phyloP scores from a whole-genome alignment of 2,329 filamentous ascomycete genomes.

The Exophiala aquamarina region DNA sequence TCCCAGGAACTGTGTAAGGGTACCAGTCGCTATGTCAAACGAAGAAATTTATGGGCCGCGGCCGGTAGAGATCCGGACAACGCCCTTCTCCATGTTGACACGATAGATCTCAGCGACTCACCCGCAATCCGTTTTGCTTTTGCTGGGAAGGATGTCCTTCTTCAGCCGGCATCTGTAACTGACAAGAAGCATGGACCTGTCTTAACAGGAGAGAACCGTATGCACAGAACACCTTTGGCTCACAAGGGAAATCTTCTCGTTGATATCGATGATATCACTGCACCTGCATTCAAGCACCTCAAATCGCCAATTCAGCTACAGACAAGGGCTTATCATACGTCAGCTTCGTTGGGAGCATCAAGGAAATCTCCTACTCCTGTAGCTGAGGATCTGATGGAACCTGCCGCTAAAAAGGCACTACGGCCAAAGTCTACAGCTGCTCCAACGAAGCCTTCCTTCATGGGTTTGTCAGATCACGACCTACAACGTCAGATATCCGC shows the following conservation, averaged over 20 bases:
- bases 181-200: neutral
- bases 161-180: conserved; percentile 10
- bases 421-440: conserved; percentile 1
- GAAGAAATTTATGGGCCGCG: conserved; percentile 65
- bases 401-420: neutral
- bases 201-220: neutral
- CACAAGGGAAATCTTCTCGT: conserved; percentile 6
- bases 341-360: conserved; percentile 1
- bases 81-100: conserved; percentile 61
- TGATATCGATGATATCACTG: conserved; percentile 23
- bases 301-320: neutral
- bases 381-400: neutral
- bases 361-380: neutral
- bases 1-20: conserved; percentile 34
- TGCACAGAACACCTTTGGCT: neutral
- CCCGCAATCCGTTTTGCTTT: conserved; percentile 30
- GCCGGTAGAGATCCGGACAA: conserved; percentile 67
- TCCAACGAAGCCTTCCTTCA: conserved; percentile 55
- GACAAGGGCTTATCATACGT: conserved; percentile 11
- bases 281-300: conserved; percentile 1
- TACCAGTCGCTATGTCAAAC: conserved; percentile 33
- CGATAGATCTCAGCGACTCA: conserved; percentile 59
- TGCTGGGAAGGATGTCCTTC: conserved; percentile 24
- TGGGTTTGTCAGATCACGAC: conserved; percentile 61
- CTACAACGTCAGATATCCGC: conserved; percentile 61